Evolutionary conservation across 176 grass and related monocot genomes (phyloP), one percentile per base, ranked within the genome.

Genomic region (Aechmea fasciata): DNA sequence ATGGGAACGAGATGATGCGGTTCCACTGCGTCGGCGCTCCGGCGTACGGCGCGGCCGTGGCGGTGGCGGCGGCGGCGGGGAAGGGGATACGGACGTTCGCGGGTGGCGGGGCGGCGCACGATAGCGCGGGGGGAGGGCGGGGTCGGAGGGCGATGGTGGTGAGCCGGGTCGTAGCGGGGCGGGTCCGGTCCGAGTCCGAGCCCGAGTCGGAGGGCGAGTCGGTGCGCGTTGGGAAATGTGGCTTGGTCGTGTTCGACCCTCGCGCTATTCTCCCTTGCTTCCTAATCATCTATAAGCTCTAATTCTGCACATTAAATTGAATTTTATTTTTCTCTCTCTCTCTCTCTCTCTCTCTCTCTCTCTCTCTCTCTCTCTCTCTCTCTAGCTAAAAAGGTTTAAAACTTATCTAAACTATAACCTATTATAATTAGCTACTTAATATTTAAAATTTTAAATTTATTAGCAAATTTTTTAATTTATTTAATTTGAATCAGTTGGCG

Each of bases 1-100:
- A 89, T 68, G 87, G 82, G 68, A 89, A 89, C 51, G 87, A 85
- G 87, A 85, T 89, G 82, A 85, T 89, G 79, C 79, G 87, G 18
- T 89, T 89, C 79, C 82, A 85, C 64, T 79, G 79, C 75, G 54
- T 11, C 48, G 54, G 15, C 28, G 14, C 52, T 41, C 23, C 65
- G 9, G 86, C 85, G 67, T 89, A 82, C 82, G 68, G 68, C 68
- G 82, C 75, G 0, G 82, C 70, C 54, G 81, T 88, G 28, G 81
- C 77, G 57, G 83, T 82, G 50, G 84, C 71, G 75, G 67, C 50
- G 41, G 50, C 80, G 54, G 70, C 23, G 14, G 5, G 1, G 54
- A 14, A 75, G 67, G 82, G 79, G n/a, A 79, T 85, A 3, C 79
- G 87, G 71, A 89, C 82, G 13, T 85, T 85, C 75, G 66, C 87